Percentiles rank a stretch among this genome's conserved stretches.
These are phyloP conservation scores for Aspergillus uvarum DNA, from an alignment of 2,329 filamentous ascomycete genomes.

Conservation along the genomic window DNA sequence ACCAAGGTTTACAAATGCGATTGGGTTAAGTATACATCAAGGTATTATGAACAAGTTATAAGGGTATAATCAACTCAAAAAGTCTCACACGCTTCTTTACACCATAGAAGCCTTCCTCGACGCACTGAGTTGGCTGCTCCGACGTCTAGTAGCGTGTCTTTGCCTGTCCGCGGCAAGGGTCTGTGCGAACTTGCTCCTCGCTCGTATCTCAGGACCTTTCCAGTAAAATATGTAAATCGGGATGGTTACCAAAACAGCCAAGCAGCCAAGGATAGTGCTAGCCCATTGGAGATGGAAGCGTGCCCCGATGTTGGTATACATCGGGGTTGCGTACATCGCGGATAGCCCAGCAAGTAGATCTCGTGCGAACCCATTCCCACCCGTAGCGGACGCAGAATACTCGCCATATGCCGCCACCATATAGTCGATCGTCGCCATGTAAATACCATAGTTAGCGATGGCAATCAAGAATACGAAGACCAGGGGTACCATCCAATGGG, in stretches of 20 bases:
- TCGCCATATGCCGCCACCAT: slow-evolving; percentile 73
- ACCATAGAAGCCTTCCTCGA: slow-evolving; percentile 14
- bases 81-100: neutral
- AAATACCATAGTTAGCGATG: slow-evolving; percentile 72
- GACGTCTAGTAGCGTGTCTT: slow-evolving; percentile 16
- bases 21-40: no score
- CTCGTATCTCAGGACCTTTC: slow-evolving; percentile 55
- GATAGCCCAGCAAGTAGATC: slow-evolving; percentile 73
- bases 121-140: slow-evolving; percentile 18
- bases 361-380: slow-evolving; percentile 71
- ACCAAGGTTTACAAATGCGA: no score
- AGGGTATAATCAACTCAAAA: no score
- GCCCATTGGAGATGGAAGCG: slow-evolving; percentile 53
- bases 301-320: slow-evolving; percentile 53
- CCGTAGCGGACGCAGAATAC: slow-evolving; percentile 72
- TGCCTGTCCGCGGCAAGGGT: slow-evolving; percentile 28
- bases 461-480: slow-evolving; percentile 66
- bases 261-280: slow-evolving; percentile 53
- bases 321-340: slow-evolving; percentile 66
- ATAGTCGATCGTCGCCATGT: slow-evolving; percentile 76
- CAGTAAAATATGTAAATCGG: slow-evolving; percentile 58
- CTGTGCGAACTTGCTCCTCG: slow-evolving; percentile 54
- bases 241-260: slow-evolving; percentile 53
- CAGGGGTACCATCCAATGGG: slow-evolving; percentile 68
- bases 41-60: no score